phyloP scores from a whole-genome alignment of 768 basidiomycete genomes.

The Pulveroboletus frians region DNA sequence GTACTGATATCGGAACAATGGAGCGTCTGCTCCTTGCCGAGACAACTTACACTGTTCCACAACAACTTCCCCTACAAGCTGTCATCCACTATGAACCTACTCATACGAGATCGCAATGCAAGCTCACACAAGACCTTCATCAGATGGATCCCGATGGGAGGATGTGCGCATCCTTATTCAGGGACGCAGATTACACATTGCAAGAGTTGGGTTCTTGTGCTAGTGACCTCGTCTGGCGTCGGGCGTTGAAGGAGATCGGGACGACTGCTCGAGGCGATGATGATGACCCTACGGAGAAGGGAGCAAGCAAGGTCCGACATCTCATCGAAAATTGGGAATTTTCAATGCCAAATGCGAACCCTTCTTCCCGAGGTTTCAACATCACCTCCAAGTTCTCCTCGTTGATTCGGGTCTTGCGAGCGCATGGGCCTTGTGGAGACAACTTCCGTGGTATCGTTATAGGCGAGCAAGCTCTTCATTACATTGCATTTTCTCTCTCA shows the following conservation, averaged over 20 bases:
- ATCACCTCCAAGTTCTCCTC: conserved; percentile 63
- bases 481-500: conserved; percentile 33
- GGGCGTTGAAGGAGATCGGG: conserved; percentile 37
- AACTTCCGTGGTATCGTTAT: conserved; percentile 64
- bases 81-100: conserved; percentile 50
- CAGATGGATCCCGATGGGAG: conserved; percentile 38
- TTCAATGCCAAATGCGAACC: conserved; percentile 56
- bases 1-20: conserved; percentile 33
- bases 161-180: conserved; percentile 40
- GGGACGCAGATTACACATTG: conserved; percentile 41
- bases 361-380: conserved; percentile 56
- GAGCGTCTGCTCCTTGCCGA: conserved; percentile 38
- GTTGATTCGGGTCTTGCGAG: conserved; percentile 54
- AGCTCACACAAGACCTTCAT: conserved; percentile 44
- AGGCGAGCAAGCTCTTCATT: conserved; percentile 37
- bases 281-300: conserved; percentile 27
- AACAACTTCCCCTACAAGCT: conserved; percentile 43
- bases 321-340: conserved; percentile 59
- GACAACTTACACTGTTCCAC: conserved; percentile 34
- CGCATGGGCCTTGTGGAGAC: conserved; percentile 49
- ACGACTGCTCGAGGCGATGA: conserved; percentile 33
- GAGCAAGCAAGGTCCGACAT: conserved; percentile 27
- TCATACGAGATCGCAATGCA: conserved; percentile 32
- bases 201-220: conserved; percentile 63
- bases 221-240: conserved; percentile 65